Percentiles rank a stretch among this genome's conserved stretches.
Conservation (phyloP, 2,329 filamentous ascomycete species). For the Helicocarpus griseus region DNA sequence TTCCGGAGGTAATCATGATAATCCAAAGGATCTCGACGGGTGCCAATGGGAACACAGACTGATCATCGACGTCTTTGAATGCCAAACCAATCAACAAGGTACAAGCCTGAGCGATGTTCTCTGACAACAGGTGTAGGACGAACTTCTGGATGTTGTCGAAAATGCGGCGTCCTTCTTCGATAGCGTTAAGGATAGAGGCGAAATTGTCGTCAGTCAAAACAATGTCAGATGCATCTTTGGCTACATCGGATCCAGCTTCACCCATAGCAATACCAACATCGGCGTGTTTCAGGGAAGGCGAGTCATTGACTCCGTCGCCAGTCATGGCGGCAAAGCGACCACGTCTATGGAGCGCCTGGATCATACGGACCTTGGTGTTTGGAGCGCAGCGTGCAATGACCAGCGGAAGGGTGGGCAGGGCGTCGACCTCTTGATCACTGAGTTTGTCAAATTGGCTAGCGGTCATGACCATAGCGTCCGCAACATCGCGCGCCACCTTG, state of each 20-base stretch:
- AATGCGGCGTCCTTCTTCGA: conserved; percentile 74
- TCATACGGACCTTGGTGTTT: conserved; percentile 73
- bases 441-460: conserved; percentile 71
- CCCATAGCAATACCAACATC: conserved; percentile 90
- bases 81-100: conserved; percentile 70
- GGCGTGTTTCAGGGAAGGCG: conserved; percentile 67
- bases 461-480: conserved; percentile 62
- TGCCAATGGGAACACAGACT: conserved; percentile 77
- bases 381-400: conserved; percentile 52
- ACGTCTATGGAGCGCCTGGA: conserved; percentile 50
- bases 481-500: conserved; percentile 51
- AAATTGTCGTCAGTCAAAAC: conserved; percentile 39
- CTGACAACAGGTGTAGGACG: conserved; percentile 65
- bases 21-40: conserved; percentile 88
- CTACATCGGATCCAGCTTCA: conserved; percentile 68
- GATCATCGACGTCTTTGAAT: conserved; percentile 61
- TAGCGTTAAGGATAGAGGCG: conserved; percentile 72
- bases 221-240: conserved; percentile 58
- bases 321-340: conserved; percentile 76
- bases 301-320: conserved; percentile 81
- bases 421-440: conserved; percentile 61
- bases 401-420: conserved; percentile 44
- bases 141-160: conserved; percentile 90
- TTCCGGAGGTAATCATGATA: conserved; percentile 82
- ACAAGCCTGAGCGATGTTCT: conserved; percentile 77